Percentiles rank a stretch among this genome's conserved stretches.
phyloP scores from a whole-genome alignment of 2,329 filamentous ascomycete genomes.

The Stemphylium vesicarium region DNA sequence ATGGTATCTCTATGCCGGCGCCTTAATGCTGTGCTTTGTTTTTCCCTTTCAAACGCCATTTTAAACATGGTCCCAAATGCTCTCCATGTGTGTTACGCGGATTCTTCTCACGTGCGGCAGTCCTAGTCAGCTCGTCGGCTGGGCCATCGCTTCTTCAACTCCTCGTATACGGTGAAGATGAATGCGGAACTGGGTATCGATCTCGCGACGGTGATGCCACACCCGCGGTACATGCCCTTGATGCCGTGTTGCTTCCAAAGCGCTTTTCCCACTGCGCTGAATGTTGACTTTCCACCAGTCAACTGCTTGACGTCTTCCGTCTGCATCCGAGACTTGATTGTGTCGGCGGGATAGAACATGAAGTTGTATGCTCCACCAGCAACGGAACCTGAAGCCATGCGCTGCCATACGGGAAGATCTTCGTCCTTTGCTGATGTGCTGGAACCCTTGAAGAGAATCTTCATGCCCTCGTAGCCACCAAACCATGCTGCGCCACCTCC shows the following conservation, averaged over 20 bases:
- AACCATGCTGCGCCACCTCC: conserved; percentile 97
- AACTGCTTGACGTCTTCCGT: conserved; percentile 72
- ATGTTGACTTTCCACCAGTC: conserved; percentile 65
- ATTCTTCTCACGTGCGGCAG: neutral
- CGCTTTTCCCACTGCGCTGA: conserved; percentile 72
- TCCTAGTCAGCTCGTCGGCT: conserved; percentile 19
- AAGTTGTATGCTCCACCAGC: conserved; percentile 97
- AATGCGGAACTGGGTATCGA: conserved; percentile 96
- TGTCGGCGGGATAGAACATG: conserved; percentile 95
- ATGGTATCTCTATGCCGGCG: conserved; percentile 19
- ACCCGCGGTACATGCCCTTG: conserved; percentile 87
- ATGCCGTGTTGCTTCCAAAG: conserved; percentile 86
- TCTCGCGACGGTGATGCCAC: conserved; percentile 87
- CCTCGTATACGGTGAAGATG: conserved; percentile 96
- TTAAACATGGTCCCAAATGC: conserved; percentile 12
- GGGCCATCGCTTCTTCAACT: conserved; percentile 65
- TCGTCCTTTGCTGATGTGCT: conserved; percentile 51
- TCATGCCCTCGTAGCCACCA: conserved; percentile 61
- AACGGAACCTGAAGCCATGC: conserved; percentile 83
- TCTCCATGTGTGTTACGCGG: neutral
- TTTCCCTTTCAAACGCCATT: conserved; percentile 10
- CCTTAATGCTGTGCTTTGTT: conserved; percentile 12
- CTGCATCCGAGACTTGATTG: conserved; percentile 96
- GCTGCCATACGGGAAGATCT: conserved; percentile 80
- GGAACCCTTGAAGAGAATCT: conserved; percentile 69